Evolutionary conservation across 177 flowering plant genomes (phyloP), one percentile per base, ranked within the genome.

Genomic region (Viscum album): DNA sequence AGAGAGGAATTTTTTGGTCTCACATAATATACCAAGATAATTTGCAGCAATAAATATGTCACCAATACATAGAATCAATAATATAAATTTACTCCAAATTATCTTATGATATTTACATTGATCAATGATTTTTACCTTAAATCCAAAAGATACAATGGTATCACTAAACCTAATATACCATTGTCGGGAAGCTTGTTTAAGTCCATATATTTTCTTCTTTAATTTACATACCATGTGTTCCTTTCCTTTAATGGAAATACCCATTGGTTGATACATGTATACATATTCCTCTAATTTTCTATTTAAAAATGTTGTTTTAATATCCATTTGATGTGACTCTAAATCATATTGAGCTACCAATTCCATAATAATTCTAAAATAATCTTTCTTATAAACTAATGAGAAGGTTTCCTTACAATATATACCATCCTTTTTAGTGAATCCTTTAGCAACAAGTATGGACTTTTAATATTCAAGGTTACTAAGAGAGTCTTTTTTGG

Each of bases 141-240:
- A 66, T 39, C 63, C 71, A 35, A 58, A 56, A 21, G 66, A 52
- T 29, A 33, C 24, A 33, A 74, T 59, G 35, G 45, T 35, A 24
- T 62, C 35, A 35, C 32, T n/a, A 30, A 73, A 68, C 28, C 39
- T 73, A 21, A 31, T 31, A 30, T 56, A 67, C 71, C 75, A 67
- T 58, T 72, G 67, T 41, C 71, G 10, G 26, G 68, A 62, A 47
- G 62, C 71, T 63, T 66, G 70, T 41, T 70, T 58, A 43, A 74
- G 69, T 5, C 50, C 45, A 33, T 71, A 67, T 35, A 75, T 67
- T 26, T 70, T 66, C 26, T 37, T 66, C 35, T 71, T 71, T 1
- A 74, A n/a, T 60, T 60, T 74, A 31, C 63, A 75, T 5, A 15
- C 36, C 71, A 67, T 26, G 32, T 71, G 37, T 30, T 67, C 66